A percentile compares a stretch with the other conserved stretches of the same genome.
Conservation (phyloP, 768 basidiomycete species). For the Suillus hirtellus region DNA sequence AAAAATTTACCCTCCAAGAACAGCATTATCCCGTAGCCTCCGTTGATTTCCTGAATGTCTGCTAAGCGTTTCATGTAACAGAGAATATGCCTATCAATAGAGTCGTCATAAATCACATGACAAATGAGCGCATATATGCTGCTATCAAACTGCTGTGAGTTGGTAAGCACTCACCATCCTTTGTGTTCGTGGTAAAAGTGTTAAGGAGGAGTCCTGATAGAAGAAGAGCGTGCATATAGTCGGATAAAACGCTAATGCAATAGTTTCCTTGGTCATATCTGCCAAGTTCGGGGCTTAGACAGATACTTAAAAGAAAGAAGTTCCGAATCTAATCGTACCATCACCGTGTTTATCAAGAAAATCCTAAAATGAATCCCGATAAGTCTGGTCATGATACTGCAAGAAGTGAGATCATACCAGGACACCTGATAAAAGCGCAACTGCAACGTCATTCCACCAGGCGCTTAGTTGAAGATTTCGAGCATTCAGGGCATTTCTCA, state of each 20-base stretch:
- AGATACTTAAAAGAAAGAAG: not conserved
- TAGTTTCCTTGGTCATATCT: constrained; percentile 22
- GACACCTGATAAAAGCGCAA: constrained; percentile 53
- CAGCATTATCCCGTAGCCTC: constrained; percentile 42
- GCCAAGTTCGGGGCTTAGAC: constrained; percentile 13
- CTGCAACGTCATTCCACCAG: constrained; percentile 48
- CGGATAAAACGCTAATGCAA: constrained; percentile 31
- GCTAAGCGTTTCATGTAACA: constrained; percentile 49
- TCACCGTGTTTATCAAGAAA: constrained; percentile 23
- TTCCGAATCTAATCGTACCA: constrained; percentile 14
- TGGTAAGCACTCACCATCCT: not conserved
- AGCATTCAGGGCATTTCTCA: constrained; percentile 28
- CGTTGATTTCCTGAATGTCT: constrained; percentile 43
- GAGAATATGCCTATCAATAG: constrained; percentile 48
- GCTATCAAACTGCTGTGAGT: constrained; percentile 10
- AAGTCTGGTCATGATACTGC: not conserved
- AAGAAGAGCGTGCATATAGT: constrained; percentile 42
- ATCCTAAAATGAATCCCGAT: constrained; percentile 20
- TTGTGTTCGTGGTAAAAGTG: constrained; percentile 20
- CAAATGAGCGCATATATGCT: constrained; percentile 30
- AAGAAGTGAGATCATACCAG: constrained; percentile 36
- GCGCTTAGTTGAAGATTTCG: constrained; percentile 23
- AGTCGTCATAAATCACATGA: constrained; percentile 22
- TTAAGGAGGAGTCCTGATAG: constrained; percentile 21
- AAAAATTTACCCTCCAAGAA: constrained; percentile 50